Percentiles rank a stretch among this genome's conserved stretches.
Evolutionary conservation across 2,329 filamentous ascomycete species (phyloP).

Genomic region (Teratosphaeria viscida): DNA sequence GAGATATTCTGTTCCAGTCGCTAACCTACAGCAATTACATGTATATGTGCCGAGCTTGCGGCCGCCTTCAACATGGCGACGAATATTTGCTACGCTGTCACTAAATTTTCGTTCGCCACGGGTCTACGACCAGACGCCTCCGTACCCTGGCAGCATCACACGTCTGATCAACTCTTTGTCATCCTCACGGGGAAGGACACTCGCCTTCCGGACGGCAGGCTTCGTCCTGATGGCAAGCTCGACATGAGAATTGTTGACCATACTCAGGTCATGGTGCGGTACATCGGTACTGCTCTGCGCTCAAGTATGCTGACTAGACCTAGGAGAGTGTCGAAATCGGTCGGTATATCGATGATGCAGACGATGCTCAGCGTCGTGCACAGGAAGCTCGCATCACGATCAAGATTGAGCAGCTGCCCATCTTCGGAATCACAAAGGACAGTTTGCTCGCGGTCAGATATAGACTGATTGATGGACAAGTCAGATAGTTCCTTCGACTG

Average conservation of each 20-base stretch:
- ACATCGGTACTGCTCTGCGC: constrained; percentile 2
- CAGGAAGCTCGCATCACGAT: constrained; percentile 20
- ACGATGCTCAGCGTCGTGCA: constrained; percentile 5
- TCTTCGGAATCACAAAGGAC: constrained; percentile 33
- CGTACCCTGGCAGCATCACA: constrained; percentile 28
- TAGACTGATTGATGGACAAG: constrained; percentile 26
- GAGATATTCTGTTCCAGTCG: not conserved
- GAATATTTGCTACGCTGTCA: constrained; percentile 18
- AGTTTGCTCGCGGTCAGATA: constrained; percentile 33
- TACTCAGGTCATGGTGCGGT: constrained; percentile 8
- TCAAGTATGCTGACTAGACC: not conserved
- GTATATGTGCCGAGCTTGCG: not conserved
- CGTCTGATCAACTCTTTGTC: constrained; percentile 21
- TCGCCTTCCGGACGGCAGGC: not conserved
- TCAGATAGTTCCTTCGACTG: constrained; percentile 9
- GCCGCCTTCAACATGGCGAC: constrained; percentile 13
- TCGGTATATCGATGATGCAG: constrained; percentile 15
- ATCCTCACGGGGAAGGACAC: constrained; percentile 10
- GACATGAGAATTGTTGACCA: constrained; percentile 10
- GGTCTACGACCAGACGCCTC: constrained; percentile 21
- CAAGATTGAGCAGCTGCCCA: constrained; percentile 31
- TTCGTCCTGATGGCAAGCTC: constrained; percentile 4
- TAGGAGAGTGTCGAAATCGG: constrained; percentile 24
- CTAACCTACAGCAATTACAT: not conserved
- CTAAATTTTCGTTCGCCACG: constrained; percentile 24